phyloP scores from a whole-genome alignment of 257 asterid genomes.

The Solanum sejunctum region DNA sequence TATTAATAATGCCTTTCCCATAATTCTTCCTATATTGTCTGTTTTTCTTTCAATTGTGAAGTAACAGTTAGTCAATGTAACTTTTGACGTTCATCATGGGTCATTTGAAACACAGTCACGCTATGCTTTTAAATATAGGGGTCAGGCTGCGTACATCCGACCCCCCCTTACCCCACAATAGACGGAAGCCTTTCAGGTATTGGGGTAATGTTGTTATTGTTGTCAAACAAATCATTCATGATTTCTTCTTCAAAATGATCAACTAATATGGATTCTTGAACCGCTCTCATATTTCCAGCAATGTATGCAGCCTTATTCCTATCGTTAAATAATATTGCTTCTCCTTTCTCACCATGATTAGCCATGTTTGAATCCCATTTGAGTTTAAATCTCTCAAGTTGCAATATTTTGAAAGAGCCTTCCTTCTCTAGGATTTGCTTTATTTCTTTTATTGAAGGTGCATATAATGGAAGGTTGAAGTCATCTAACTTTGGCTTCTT shows the following conservation, averaged over 20 bases:
- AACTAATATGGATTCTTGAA: background rate
- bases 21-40: no score
- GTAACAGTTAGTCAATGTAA: no score
- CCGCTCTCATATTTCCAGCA: background rate
- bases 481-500: background rate
- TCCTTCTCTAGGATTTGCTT: background rate
- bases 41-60: no score
- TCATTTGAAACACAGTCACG: no score
- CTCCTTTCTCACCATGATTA: background rate
- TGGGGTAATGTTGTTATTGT: no score
- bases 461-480: conserved; percentile 1
- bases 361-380: background rate
- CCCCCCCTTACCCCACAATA: no score
- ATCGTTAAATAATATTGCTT: background rate
- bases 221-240: background rate
- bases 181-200: no score
- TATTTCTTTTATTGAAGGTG: conserved; percentile 1
- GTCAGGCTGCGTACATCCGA: no score
- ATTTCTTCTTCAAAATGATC: conserved; percentile 2
- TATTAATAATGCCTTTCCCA: background rate
- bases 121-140: no score
- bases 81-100: no score
- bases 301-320: background rate
- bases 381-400: background rate
- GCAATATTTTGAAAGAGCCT: background rate